These are phyloP conservation scores for Boletus vermiculosoides DNA, from an alignment of 768 basidiomycete genomes.

Conservation along the genomic window DNA sequence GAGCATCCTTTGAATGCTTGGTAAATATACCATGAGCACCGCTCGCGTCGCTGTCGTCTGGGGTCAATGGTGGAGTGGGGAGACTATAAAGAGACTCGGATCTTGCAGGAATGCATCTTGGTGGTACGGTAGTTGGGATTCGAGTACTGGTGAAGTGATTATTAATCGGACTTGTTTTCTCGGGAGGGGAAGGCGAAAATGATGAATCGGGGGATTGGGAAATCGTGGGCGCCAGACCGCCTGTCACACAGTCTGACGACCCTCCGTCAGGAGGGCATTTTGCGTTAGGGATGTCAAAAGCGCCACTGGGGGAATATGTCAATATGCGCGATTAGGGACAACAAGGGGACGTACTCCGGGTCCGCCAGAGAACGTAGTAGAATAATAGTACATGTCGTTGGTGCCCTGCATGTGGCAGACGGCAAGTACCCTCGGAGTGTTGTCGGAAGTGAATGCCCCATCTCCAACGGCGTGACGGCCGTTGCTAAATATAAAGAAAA, in stretches of 20 bases:
- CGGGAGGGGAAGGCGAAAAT: constrained; percentile 31
- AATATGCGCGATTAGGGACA: neutral
- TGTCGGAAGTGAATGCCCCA: constrained; percentile 86
- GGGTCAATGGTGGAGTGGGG: constrained; percentile 77
- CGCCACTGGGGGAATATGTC: constrained; percentile 63
- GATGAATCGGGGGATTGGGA: constrained; percentile 42
- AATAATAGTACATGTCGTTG: constrained; percentile 85
- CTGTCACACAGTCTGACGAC: constrained; percentile 97
- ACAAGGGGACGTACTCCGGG: constrained; percentile 61
- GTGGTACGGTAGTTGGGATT: constrained; percentile 32
- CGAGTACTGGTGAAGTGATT: constrained; percentile 17
- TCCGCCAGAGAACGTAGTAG: constrained; percentile 92
- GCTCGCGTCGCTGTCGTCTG: constrained; percentile 57
- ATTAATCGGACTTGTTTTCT: constrained; percentile 21
- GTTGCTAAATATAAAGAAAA: constrained; percentile 56
- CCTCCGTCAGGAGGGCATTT: constrained; percentile 97
- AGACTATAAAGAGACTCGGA: constrained; percentile 41
- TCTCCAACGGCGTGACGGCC: constrained; percentile 95
- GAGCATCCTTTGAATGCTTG: constrained; percentile 57
- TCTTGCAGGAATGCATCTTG: constrained; percentile 45
- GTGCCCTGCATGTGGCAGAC: constrained; percentile 83
- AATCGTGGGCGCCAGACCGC: constrained; percentile 70
- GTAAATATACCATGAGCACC: constrained; percentile 41
- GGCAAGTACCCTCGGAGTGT: constrained; percentile 76
- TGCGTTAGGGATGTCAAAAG: constrained; percentile 85